These are phyloP conservation scores for Aquanectria penicillioides DNA, from an alignment of 2,329 filamentous ascomycete species.

Conservation along the genomic window DNA sequence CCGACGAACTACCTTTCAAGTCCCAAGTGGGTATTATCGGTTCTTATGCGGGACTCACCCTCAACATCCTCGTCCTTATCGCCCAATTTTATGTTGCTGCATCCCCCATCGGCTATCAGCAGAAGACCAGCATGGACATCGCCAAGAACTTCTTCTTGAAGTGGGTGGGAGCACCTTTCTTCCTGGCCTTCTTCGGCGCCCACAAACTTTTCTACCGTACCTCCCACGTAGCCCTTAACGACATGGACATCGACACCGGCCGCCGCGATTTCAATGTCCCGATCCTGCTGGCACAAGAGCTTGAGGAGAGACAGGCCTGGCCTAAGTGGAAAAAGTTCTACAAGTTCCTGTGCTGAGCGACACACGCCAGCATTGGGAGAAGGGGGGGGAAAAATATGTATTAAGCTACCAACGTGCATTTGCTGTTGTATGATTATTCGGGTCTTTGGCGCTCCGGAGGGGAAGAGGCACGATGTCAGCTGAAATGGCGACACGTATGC, in stretches of 20 bases:
- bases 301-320: constrained; percentile 77
- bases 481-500: background rate
- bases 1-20: constrained; percentile 82
- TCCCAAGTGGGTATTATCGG: constrained; percentile 83
- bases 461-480: background rate
- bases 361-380: background rate
- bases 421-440: constrained; percentile 18
- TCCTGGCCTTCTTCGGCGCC: constrained; percentile 72
- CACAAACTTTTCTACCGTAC: constrained; percentile 84
- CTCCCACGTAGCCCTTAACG: constrained; percentile 69
- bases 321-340: constrained; percentile 81
- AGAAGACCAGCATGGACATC: constrained; percentile 55
- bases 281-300: constrained; percentile 81
- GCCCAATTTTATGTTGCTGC: constrained; percentile 91
- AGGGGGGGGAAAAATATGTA: constrained; percentile 1
- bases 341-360: constrained; percentile 72
- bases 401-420: background rate
- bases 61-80: constrained; percentile 80
- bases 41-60: constrained; percentile 80
- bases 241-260: constrained; percentile 91
- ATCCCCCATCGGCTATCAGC: constrained; percentile 72
- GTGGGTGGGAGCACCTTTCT: constrained; percentile 76
- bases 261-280: constrained; percentile 85
- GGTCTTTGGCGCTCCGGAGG: background rate
- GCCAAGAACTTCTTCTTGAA: constrained; percentile 77